phyloP scores from a whole-genome alignment of 1,284 basidiomycete genomes.

The Naganishia sp. region DNA sequence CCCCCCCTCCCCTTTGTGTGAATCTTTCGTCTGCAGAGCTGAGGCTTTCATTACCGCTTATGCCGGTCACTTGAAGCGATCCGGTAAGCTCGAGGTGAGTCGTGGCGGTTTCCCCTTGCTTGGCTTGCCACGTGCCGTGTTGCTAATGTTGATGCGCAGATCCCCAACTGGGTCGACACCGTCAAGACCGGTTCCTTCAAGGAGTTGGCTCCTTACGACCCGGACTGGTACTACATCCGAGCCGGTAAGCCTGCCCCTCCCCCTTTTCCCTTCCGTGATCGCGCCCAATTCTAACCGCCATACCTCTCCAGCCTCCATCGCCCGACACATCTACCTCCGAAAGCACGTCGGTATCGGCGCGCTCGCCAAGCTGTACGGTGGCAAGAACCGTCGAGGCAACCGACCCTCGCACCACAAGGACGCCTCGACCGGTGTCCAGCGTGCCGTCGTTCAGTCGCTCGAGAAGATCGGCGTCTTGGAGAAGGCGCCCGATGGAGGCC shows the following conservation, averaged over 20 bases:
- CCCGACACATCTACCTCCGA: conserved; percentile 99
- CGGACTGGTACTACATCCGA: conserved; percentile 99
- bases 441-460: conserved; percentile 90
- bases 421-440: conserved; percentile 82
- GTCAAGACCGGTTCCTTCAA: conserved; percentile 98
- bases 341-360: conserved; percentile 98
- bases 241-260: conserved; percentile 66
- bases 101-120: conserved; percentile 71
- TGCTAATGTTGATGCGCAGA: conserved; percentile 48
- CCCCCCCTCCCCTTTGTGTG: conserved; percentile 10
- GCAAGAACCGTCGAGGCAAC: conserved; percentile 91
- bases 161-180: conserved; percentile 98
- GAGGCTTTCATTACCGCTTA: conserved; percentile 90
- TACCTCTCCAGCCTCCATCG: conserved; percentile 73
- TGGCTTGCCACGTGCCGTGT: background rate
- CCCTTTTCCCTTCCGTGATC: background rate
- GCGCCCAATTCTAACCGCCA: conserved; percentile 5
- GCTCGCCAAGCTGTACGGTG: conserved; percentile 94
- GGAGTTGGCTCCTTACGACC: conserved; percentile 98
- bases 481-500: conserved; percentile 87
- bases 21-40: conserved; percentile 60
- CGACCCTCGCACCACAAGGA: conserved; percentile 91
- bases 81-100: conserved; percentile 85
- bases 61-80: conserved; percentile 89
- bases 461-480: conserved; percentile 99